These are phyloP conservation scores for Pueraria montana DNA, from an alignment of 306 rosid species.

Conservation along the genomic window DNA sequence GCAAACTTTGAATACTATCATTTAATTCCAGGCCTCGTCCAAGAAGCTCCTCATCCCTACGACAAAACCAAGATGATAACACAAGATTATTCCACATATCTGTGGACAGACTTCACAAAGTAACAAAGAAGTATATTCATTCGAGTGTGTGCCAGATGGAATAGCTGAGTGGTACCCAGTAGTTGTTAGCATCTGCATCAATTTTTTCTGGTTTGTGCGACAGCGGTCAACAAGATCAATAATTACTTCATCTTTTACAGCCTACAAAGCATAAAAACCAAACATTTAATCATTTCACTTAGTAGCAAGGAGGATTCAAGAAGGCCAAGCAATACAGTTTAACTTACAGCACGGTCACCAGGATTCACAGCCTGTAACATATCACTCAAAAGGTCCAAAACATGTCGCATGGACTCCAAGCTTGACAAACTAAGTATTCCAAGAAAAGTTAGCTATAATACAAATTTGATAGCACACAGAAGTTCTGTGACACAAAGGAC, in stretches of 20 bases:
- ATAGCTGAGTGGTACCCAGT: conserved; percentile 66
- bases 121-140: conserved; percentile 23
- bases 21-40: conserved; percentile 91
- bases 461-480: conserved; percentile 10
- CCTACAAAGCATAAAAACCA: conserved; percentile 61
- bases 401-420: conserved; percentile 88
- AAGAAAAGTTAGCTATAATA: conserved; percentile 28
- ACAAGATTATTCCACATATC: conserved; percentile 38
- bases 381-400: conserved; percentile 87
- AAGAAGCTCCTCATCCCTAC: conserved; percentile 97
- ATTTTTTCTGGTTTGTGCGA: conserved; percentile 89
- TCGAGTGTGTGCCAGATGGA: not conserved
- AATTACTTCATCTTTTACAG: conserved; percentile 89
- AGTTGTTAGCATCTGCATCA: conserved; percentile 97
- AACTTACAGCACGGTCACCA: conserved; percentile 72
- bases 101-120: not conserved
- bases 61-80: conserved; percentile 38
- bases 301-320: conserved; percentile 24
- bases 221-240: conserved; percentile 87
- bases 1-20: conserved; percentile 83
- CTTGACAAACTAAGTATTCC: conserved; percentile 69
- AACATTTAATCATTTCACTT: conserved; percentile 30
- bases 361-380: conserved; percentile 96
- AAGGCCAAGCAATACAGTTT: conserved; percentile 37
- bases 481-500: conserved; percentile 15